These are phyloP conservation scores for Phytophthora tubulina DNA, from an alignment of 352 stramenopile species.

Conservation along the genomic window DNA sequence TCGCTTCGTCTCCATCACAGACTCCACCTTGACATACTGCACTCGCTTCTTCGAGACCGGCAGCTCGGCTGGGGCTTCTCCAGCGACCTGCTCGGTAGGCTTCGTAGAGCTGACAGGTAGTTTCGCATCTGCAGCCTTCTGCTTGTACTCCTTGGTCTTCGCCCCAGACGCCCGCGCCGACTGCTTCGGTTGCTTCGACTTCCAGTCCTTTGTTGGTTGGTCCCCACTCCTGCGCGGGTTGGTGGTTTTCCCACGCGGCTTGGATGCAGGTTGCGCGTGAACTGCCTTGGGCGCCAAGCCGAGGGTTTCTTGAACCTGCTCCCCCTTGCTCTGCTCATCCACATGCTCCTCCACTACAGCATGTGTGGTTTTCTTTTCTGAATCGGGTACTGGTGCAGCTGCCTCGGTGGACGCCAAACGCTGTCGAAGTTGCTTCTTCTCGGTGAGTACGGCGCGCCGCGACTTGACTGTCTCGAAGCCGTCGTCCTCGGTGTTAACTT, in stretches of 20 bases:
- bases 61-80: slow-evolving; percentile 29
- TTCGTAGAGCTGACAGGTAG: background rate
- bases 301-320: slow-evolving; percentile 27
- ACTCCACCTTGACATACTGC: slow-evolving; percentile 10
- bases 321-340: slow-evolving; percentile 32
- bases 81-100: slow-evolving; percentile 33
- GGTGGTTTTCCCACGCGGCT: slow-evolving; percentile 7
- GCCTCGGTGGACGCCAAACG: slow-evolving; percentile 18
- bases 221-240: slow-evolving; percentile 6
- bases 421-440: slow-evolving; percentile 42
- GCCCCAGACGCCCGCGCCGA: background rate
- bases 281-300: background rate
- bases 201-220: slow-evolving; percentile 15
- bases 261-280: slow-evolving; percentile 13
- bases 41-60: slow-evolving; percentile 17
- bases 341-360: slow-evolving; percentile 1
- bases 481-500: slow-evolving; percentile 11
- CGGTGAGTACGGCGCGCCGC: slow-evolving; percentile 28
- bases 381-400: slow-evolving; percentile 6
- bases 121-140: background rate
- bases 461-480: slow-evolving; percentile 46
- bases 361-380: slow-evolving; percentile 14
- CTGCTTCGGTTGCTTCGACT: slow-evolving; percentile 21
- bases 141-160: slow-evolving; percentile 15
- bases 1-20: slow-evolving; percentile 4